Base-by-base conservation (phyloP, 306 rosid genomes). In the Cucurbita moschata region DNA sequence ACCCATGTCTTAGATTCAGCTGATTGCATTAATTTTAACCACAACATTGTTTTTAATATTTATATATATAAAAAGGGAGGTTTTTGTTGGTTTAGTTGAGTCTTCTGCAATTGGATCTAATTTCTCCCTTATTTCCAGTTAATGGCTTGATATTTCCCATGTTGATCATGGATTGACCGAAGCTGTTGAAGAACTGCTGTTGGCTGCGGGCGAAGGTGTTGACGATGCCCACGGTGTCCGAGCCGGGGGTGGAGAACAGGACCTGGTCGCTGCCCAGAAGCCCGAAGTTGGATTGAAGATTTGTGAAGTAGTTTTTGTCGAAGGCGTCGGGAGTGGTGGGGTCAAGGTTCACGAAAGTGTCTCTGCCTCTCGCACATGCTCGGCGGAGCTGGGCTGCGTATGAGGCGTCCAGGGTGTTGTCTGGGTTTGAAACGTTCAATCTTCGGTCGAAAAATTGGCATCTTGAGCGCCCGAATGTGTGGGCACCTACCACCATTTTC, bases 301-400 rank as follows among this genome's bases (percentile, higher is more conserved):
- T 81, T 1, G 85, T 75, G 82, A 39, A 86, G 85, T 86, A 83
- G 77, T 79, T 75, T 16, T 62, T 75, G 75, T 86, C 89, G 26
- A 86, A 86, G 16, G 4, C 42, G 51, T 86, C 43, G 0, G 81
- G 84, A 0, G 87, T 79, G 3, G 85, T 18, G 0, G 71, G 83
- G 74, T 86, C 87, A 8, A 83, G 79, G 30, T 83, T 42, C 15
- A 47, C 56, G 42, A 77, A 47, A 0, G 77, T 19, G 58, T 4
- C 6, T 26, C 5, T 0, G 1, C 87, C 83, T 0, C 43, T 15
- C 10, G 74, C 49, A 15, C 89, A 86, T 4, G 52, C n/a, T 63
- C 77, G 82, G 0, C 73, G 81, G 1, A 86, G 82, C 6, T 75
- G 73, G 59, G 51, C 61, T 16, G 82, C 43, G 77, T 78, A 79